A percentile compares a stretch with the other conserved stretches of the same genome.
Evolutionary conservation across 2,329 filamentous ascomycete genomes (phyloP).

Genomic region (Fusarium circinatum): DNA sequence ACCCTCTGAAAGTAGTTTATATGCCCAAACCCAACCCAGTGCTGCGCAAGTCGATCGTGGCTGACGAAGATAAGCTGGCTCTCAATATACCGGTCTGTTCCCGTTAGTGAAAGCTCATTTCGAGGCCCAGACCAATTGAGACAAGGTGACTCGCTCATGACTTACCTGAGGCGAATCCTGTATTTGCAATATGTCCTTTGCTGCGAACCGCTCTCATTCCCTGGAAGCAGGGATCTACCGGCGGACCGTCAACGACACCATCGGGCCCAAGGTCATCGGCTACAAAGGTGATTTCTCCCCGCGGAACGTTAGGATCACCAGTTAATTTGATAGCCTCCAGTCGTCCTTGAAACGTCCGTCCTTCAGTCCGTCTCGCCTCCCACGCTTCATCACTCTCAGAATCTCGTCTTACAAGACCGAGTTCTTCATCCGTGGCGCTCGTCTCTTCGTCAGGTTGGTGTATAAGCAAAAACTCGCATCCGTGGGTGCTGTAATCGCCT

Average conservation of each 20-base stretch:
- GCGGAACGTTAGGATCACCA: conserved; percentile 88
- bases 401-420: conserved; percentile 52
- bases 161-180: conserved; percentile 77
- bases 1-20: conserved; percentile 71
- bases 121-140: rapidly evolving
- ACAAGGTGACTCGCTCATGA: background rate
- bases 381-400: conserved; percentile 60
- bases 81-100: conserved; percentile 76
- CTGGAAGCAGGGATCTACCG: conserved; percentile 74
- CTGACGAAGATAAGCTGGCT: conserved; percentile 83
- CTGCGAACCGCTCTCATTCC: conserved; percentile 79
- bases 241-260: conserved; percentile 69
- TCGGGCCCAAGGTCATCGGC: conserved; percentile 77
- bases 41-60: conserved; percentile 80
- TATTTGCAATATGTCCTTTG: conserved; percentile 79
- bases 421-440: conserved; percentile 51
- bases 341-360: conserved; percentile 69
- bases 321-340: conserved; percentile 91
- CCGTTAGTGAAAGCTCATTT: background rate
- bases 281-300: conserved; percentile 85
- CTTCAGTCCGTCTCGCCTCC: conserved; percentile 56
- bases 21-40: conserved; percentile 75
- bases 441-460: conserved; percentile 71
- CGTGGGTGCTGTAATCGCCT: conserved; percentile 88
- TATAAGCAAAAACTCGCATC: conserved; percentile 87